Evolutionary conservation across 2,329 filamentous ascomycete genomes (phyloP).

Genomic region (Fusarium abutilonis): DNA sequence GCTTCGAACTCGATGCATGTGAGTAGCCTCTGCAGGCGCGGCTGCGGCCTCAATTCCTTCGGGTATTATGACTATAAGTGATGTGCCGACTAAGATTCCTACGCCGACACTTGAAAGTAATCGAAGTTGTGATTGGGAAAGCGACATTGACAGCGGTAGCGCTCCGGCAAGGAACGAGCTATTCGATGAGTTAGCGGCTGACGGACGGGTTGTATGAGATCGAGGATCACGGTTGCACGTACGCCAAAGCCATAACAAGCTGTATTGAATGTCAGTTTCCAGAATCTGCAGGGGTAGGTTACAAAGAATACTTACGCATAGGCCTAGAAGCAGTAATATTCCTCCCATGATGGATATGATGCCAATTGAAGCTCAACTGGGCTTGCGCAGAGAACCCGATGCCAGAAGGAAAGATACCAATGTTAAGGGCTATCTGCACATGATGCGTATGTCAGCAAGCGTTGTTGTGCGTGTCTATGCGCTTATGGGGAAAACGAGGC

Average conservation of each 20-base stretch:
- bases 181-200: constrained; percentile 38
- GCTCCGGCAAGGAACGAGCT: constrained; percentile 95
- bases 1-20: constrained; percentile 51
- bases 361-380: constrained; percentile 19
- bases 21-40: constrained; percentile 57
- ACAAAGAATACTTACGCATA: constrained; percentile 51
- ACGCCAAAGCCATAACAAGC: constrained; percentile 69
- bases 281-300: not conserved
- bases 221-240: constrained; percentile 47
- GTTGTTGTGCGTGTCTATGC: constrained; percentile 9
- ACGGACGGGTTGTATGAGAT: constrained; percentile 28
- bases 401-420: constrained; percentile 10
- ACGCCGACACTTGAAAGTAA: constrained; percentile 92
- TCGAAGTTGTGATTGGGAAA: constrained; percentile 87
- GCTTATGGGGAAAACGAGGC: constrained; percentile 14
- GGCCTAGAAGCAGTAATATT: constrained; percentile 53
- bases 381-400: constrained; percentile 23
- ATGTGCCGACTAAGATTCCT: constrained; percentile 92
- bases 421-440: constrained; percentile 39
- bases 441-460: constrained; percentile 28
- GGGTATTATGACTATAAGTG: constrained; percentile 95
- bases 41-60: constrained; percentile 94
- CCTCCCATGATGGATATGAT: constrained; percentile 51
- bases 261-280: constrained; percentile 45
- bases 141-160: constrained; percentile 85